A percentile compares a stretch with the other conserved stretches of the same genome.
Evolutionary conservation across 1,284 basidiomycete genomes (phyloP).

Genomic region (Cryptococcus hybrid): DNA sequence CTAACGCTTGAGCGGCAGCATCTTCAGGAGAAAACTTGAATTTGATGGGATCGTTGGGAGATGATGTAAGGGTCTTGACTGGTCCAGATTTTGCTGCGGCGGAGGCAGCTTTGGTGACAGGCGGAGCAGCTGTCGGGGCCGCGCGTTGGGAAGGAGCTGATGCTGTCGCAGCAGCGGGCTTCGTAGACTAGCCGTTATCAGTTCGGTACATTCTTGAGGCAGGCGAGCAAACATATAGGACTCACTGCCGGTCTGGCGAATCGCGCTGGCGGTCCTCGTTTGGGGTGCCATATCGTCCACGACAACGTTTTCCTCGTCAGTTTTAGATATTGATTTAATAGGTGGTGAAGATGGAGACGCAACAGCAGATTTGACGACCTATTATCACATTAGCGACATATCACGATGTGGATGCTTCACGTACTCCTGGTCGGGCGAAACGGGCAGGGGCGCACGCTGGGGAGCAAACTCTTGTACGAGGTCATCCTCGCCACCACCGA

Average conservation of each 20-base stretch:
- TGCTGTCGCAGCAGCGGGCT: constrained; percentile 21
- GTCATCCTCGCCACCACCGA: constrained; percentile 15
- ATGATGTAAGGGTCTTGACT: constrained; percentile 58
- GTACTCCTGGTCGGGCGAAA: constrained; percentile 26
- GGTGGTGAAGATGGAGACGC: neutral
- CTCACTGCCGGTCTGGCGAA: neutral
- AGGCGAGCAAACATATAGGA: no score
- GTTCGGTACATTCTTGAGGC: no score
- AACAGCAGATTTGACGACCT: constrained; percentile 7
- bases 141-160: constrained; percentile 15
- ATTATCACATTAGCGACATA: neutral
- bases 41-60: constrained; percentile 75
- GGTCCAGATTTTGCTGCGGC: constrained; percentile 43
- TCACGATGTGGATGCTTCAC: neutral
- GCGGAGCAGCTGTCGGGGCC: constrained; percentile 34
- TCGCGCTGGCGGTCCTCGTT: neutral
- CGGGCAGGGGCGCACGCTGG: constrained; percentile 29
- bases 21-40: constrained; percentile 90
- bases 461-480: constrained; percentile 28
- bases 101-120: constrained; percentile 28
- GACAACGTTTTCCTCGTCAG: neutral
- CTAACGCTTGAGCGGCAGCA: constrained; percentile 76
- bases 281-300: neutral
- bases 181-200: constrained; percentile 6
- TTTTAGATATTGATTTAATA: neutral